Evolutionary conservation across 768 basidiomycete species (phyloP), one percentile per base, ranked within the genome.

Genomic region (Dacryopinax primogenitus): DNA sequence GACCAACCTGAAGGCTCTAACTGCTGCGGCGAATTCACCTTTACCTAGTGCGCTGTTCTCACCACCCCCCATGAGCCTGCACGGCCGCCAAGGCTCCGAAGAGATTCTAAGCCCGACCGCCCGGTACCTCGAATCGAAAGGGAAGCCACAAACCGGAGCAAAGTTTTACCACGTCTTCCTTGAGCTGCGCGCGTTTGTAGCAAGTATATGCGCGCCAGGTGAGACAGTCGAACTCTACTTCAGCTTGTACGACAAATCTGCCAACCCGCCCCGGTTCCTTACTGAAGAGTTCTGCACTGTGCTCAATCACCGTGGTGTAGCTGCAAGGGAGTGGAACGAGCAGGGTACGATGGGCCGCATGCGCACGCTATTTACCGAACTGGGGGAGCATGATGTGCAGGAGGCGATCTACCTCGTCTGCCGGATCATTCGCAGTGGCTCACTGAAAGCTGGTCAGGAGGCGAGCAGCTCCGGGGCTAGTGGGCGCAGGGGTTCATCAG

Each of bases 201-300:
- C 92, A 16, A 88, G 87, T 4, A 87, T 87, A 1, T 97, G 94
- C 74, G 79, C 86, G 0, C 87, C 94, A 0, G 93, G 92, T 11
- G 95, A 98, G 75, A 90, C 88, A 0, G 90, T 87, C 15, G 95
- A 98, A 72, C 83, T 98, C 1, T 91, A 86, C 72, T 96, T 98
- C 77, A 93, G 92, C 12, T 80, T 98, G 6, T 98, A 89, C 80
- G 89, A 87, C 75, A 87, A 88, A 72, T 81, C 83, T 62, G 89
- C 88, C 62, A 81, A 81, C 3, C 51, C 51, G 7, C 70, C 70
- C 13, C 86, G 89, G 62, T 97, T 94, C 73, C 83, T 98, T 41
- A 93, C 92, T 0, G 95, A 98, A 74, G 95, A 98, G 12, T 95
- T 87, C 70, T 93, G 88, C 71, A 86, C 84, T 11, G 78, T 95